Percentiles rank a stretch among this genome's conserved stretches.
These are phyloP conservation scores for Colletotrichum aenigma DNA, from an alignment of 2,329 filamentous ascomycete species.

Conservation along the genomic window DNA sequence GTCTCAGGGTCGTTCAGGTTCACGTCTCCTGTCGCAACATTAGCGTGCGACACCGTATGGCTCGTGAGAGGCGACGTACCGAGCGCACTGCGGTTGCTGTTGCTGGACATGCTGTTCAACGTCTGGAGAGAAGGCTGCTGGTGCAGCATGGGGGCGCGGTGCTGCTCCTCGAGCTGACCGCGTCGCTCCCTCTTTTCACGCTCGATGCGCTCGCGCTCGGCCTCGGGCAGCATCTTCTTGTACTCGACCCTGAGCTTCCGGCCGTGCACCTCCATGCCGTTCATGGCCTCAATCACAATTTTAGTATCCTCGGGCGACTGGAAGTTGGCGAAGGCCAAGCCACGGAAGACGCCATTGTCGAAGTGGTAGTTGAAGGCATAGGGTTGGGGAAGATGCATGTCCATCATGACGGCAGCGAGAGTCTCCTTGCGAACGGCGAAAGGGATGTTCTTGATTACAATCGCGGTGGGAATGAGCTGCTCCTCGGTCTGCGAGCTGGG, in stretches of 20 bases:
- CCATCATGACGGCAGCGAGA: conserved; percentile 90
- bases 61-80: not conserved
- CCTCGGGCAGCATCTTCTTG: conserved; percentile 98
- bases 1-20: conserved; percentile 92
- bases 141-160: conserved; percentile 78
- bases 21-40: conserved; percentile 59
- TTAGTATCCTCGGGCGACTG: conserved; percentile 94
- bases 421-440: conserved; percentile 98
- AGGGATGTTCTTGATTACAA: conserved; percentile 99
- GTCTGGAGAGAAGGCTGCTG: conserved; percentile 88
- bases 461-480: conserved; percentile 95
- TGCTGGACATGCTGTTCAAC: conserved; percentile 68
- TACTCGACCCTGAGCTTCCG: conserved; percentile 96
- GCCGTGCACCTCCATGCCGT: conserved; percentile 93
- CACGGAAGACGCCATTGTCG: conserved; percentile 95
- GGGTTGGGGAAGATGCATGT: conserved; percentile 89
- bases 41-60: conserved; percentile 14
- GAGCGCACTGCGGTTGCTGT: conserved; percentile 54
- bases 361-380: conserved; percentile 99
- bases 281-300: conserved; percentile 90
- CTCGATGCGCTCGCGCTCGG: conserved; percentile 94
- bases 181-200: conserved; percentile 95
- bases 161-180: conserved; percentile 96
- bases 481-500: conserved; percentile 59
- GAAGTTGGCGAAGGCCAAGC: conserved; percentile 97